Percentiles rank a stretch among this genome's conserved stretches.
Conservation (phyloP, 2,329 filamentous ascomycete genomes). For the Scedosporium minutisporum region DNA sequence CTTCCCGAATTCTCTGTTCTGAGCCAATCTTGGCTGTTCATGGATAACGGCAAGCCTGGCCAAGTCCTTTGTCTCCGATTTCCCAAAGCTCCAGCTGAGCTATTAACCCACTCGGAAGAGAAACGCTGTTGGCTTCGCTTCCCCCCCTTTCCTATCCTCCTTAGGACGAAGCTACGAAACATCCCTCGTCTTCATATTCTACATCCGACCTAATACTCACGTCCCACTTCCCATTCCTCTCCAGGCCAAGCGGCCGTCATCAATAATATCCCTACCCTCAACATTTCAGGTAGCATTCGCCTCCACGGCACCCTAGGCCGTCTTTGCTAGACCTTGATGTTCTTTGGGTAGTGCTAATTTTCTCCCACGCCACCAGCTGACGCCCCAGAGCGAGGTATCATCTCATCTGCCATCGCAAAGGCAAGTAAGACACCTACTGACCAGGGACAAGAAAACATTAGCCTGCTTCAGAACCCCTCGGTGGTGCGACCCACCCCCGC, state of each 20-base stretch:
- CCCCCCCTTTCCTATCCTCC: background rate
- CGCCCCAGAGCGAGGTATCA: slow-evolving; percentile 61
- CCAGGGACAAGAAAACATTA: slow-evolving; percentile 67
- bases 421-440: slow-evolving; percentile 60
- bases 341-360: slow-evolving; percentile 2
- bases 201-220: no score
- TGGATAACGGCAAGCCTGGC: background rate
- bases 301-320: slow-evolving; percentile 2
- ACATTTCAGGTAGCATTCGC: slow-evolving; percentile 3
- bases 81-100: no score
- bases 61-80: no score
- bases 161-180: background rate
- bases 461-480: slow-evolving; percentile 57
- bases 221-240: no score
- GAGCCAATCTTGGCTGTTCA: background rate
- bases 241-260: background rate
- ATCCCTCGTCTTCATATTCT: no score
- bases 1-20: background rate
- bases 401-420: slow-evolving; percentile 84
- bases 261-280: background rate
- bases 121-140: no score
- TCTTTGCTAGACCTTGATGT: slow-evolving; percentile 2
- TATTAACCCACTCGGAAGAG: no score
- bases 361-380: slow-evolving; percentile 9
- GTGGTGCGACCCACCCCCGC: slow-evolving; percentile 52